phyloP scores from a whole-genome alignment of 129 eudicot species.

The Flaveria ramosissima region DNA sequence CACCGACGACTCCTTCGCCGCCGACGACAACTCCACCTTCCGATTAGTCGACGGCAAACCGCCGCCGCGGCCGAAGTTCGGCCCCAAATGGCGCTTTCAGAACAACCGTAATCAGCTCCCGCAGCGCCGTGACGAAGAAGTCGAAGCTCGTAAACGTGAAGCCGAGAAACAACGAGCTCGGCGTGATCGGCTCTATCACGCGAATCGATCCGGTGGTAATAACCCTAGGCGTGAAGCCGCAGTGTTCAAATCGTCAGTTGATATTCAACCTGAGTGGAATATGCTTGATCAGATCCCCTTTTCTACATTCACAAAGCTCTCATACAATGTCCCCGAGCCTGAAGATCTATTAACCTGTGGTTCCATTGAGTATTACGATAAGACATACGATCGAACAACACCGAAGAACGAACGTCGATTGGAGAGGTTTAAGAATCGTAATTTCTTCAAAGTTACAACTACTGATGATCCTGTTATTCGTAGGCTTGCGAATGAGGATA shows the following conservation, averaged over 20 bases:
- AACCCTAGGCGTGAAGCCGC: slow-evolving; percentile 66
- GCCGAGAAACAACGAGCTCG: slow-evolving; percentile 80
- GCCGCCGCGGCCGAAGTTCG: slow-evolving; percentile 71
- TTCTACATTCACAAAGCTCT: slow-evolving; percentile 64
- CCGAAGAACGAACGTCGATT: slow-evolving; percentile 67
- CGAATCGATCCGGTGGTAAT: slow-evolving; percentile 45
- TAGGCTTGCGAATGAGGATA: slow-evolving; percentile 74
- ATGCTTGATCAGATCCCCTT: slow-evolving; percentile 92
- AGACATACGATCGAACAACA: slow-evolving; percentile 55
- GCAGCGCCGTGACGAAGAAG: slow-evolving; percentile 77
- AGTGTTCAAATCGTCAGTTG: slow-evolving; percentile 68
- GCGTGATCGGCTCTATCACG: slow-evolving; percentile 52
- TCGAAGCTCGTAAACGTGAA: slow-evolving; percentile 68
- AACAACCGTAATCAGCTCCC: slow-evolving; percentile 65
- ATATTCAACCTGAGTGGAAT: slow-evolving; percentile 91
- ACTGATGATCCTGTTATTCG: slow-evolving; percentile 78
- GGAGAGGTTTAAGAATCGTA: slow-evolving; percentile 71
- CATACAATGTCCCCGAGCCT: slow-evolving; percentile 66
- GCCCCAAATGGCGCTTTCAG: slow-evolving; percentile 73
- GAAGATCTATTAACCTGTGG: slow-evolving; percentile 71
- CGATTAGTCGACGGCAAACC: slow-evolving; percentile 79
- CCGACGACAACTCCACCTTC: slow-evolving; percentile 71
- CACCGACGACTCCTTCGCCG: slow-evolving; percentile 66
- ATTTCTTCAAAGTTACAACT: slow-evolving; percentile 76
- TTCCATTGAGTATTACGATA: slow-evolving; percentile 62